Base-by-base conservation (phyloP, 192 early-diverging fungal species). In the Mortierella alpina region DNA sequence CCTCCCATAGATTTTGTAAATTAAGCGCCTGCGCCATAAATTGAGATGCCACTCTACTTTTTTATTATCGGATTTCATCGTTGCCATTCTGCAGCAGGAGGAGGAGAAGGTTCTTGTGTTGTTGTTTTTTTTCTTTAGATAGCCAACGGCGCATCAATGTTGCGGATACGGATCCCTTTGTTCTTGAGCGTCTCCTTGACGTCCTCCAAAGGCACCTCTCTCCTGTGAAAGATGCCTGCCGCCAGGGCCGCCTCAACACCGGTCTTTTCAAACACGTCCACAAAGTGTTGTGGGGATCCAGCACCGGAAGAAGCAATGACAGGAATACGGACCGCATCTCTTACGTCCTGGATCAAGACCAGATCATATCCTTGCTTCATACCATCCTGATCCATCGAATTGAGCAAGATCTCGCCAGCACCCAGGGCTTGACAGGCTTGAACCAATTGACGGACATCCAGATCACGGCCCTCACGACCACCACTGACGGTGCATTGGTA, bases 401-500 rank as follows among this genome's bases (percentile, higher is more conserved):
- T 99, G 61, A 98, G 88, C 78, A 99, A 83, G 52, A 99, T 94
- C 83, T 99, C 98, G 8, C 98, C 98, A 0, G 97, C 97, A 15
- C 98, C 98, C 66, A 99, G 79, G 2, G 87, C 88, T 82, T 96
- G 92, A 67, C 95, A 97, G 0, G 95, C 93, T 14, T 89, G 88
- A 15, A 96, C 95, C 22, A 99, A 86, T 82, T 99, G 96, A 50
- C 85, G 81, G 40, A 98, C 98, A 84, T 99, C 98, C 31, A 97
- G 55, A 82, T 99, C 97, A 56, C 97, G 92, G 6, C 88, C 93
- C 85, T 99, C 98, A 41, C 98, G 90, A 8, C 98, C 98, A 22
- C 98, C 98, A 74, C 95, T 96, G 48, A 99, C 96, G 0, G 97
- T 99, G 73, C 98, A 99, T 82, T 99, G 97, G 82, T 99, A 99